A percentile compares a stretch with the other conserved stretches of the same genome.
phyloP scores from a whole-genome alignment of 495 filamentous ascomycete species.

The Cercophora sp. region DNA sequence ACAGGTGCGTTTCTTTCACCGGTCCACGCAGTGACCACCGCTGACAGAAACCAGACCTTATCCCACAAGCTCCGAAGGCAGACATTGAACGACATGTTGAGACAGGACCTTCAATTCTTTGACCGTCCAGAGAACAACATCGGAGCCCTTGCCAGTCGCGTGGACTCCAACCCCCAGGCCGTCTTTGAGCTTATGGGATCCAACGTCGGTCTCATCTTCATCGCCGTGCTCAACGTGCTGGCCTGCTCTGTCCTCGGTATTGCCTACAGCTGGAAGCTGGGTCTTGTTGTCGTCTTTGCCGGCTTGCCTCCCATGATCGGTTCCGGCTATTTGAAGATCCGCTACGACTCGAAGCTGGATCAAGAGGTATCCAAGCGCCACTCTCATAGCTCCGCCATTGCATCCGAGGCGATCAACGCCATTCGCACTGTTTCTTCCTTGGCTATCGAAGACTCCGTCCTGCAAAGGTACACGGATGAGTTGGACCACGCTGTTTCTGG shows the following conservation, averaged over 20 bases:
- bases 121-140: conserved; percentile 73
- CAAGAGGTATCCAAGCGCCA: conserved; percentile 22
- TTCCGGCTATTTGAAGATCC: conserved; percentile 85
- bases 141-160: conserved; percentile 65
- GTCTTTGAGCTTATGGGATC: conserved; percentile 86
- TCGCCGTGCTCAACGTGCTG: conserved; percentile 68
- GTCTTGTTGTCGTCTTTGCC: conserved; percentile 71
- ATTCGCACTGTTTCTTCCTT: conserved; percentile 92
- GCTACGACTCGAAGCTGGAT: conserved; percentile 74
- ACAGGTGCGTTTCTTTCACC: no score
- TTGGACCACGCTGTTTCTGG: conserved; percentile 57
- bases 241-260: conserved; percentile 62
- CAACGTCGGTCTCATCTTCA: conserved; percentile 76
- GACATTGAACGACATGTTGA: conserved; percentile 77
- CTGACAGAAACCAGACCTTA: not conserved
- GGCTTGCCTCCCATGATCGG: conserved; percentile 67
- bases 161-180: conserved; percentile 53
- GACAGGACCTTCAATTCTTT: conserved; percentile 89
- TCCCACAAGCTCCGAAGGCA: conserved; percentile 45
- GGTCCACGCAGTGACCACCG: no score
- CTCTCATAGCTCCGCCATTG: conserved; percentile 67
- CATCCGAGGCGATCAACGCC: conserved; percentile 84
- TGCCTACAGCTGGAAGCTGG: conserved; percentile 84
- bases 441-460: conserved; percentile 76
- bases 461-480: conserved; percentile 61